These are phyloP conservation scores for Ophiosphaerella korrae DNA, from an alignment of 2,329 filamentous ascomycete genomes.

Conservation along the genomic window DNA sequence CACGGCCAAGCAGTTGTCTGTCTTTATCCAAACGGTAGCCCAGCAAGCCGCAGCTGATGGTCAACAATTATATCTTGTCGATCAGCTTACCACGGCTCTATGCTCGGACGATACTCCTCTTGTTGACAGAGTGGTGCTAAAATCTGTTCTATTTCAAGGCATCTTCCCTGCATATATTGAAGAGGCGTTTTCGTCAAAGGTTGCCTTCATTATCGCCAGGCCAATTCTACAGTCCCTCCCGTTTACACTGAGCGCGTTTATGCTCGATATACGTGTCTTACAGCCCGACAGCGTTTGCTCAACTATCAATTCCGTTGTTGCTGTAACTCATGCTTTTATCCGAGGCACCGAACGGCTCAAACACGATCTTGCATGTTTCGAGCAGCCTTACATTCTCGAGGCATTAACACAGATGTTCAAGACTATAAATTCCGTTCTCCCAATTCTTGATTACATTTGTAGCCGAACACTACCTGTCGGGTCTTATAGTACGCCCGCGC, in stretches of 20 bases:
- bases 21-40: slow-evolving; percentile 64
- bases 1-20: slow-evolving; percentile 59
- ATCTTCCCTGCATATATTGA: slow-evolving; percentile 64
- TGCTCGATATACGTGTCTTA: slow-evolving; percentile 53
- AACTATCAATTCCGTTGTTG: slow-evolving; percentile 43
- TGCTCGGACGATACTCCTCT: slow-evolving; percentile 51
- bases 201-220: slow-evolving; percentile 58
- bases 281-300: slow-evolving; percentile 47
- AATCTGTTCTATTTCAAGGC: slow-evolving; percentile 57
- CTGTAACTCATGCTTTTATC: slow-evolving; percentile 47
- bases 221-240: slow-evolving; percentile 59
- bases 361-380: slow-evolving; percentile 40
- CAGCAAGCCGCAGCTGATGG: slow-evolving; percentile 63
- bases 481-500: slow-evolving; percentile 22
- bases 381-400: slow-evolving; percentile 47
- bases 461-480: slow-evolving; percentile 27
- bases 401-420: slow-evolving; percentile 49
- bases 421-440: slow-evolving; percentile 48
- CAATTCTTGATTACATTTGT: slow-evolving; percentile 55
- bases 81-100: slow-evolving; percentile 60
- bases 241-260: slow-evolving; percentile 50
- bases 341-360: slow-evolving; percentile 46
- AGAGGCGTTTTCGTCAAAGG: slow-evolving; percentile 50
- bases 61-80: slow-evolving; percentile 61
- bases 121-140: slow-evolving; percentile 52